Evolutionary conservation across 2,329 filamentous ascomycete species (phyloP), one percentile per base, ranked within the genome.

Genomic region (Epicoccum nigrum): DNA sequence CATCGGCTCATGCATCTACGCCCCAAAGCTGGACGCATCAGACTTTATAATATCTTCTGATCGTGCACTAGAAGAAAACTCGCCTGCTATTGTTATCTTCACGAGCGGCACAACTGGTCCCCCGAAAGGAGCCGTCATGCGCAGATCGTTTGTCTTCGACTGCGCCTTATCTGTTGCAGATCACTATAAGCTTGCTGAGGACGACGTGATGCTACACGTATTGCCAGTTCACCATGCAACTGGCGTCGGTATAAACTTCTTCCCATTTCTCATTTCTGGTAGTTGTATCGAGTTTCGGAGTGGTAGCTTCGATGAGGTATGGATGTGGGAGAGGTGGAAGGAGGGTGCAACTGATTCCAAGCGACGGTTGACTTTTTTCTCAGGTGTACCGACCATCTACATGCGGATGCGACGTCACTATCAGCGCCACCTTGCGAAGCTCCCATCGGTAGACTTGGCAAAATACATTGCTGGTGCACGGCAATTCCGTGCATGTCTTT

Each of bases 101-200:
- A 79, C 75, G 4, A 77, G 73, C n/a, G 77, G 76, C 1, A 79
- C 75, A 0, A 79, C 76, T 2, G 77, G 76, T 0, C 72, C 72
- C 0, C 77, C 77, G 0, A 79, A 79, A 55, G 77, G 75, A 13
- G 73, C 74, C 20, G 74, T 79, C 1, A 77, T 77, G 75, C 70
- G 74, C 8, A 65, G 76, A 30, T 68, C 71, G 1, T 78, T 73
- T 54, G 67, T 74, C 8, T 74, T 74, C 50, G 68, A 72, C 34
- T 61, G 59, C 30, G 69, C 69, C 1, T 35, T 71, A 15, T 63
- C 64, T 11, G 59, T 73, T 31, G 68, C 66, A 17, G 70, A 74
- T 32, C 65, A 70, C 39, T 73, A 70, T 48, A 52, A 54, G 19
- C 46, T 73, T n/a, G 62, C 44, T 7, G 61, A 67, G 34, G 59